Percentiles rank a stretch among this genome's conserved stretches.
phyloP scores from a whole-genome alignment of 164 flowering plant genomes.

The Piper betle region DNA sequence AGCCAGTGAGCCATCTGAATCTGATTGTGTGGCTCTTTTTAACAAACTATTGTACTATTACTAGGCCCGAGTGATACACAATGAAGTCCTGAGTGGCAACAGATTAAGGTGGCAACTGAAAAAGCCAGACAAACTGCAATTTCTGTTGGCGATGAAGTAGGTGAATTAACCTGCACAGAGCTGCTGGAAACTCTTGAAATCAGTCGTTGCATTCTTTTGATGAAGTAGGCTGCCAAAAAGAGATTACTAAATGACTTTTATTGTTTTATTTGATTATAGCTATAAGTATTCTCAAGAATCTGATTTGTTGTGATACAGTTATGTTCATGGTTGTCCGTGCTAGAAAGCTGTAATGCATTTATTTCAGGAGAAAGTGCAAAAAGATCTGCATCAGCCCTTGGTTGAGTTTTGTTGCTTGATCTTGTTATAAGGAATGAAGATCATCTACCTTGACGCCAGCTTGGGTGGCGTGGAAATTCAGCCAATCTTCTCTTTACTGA shows the following conservation, averaged over 20 bases:
- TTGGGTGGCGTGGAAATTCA: constrained; percentile 92
- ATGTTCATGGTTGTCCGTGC: constrained; percentile 87
- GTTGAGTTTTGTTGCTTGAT: constrained; percentile 86
- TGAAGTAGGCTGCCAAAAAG: constrained; percentile 46
- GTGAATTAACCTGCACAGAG: constrained; percentile 91
- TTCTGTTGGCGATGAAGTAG: constrained; percentile 72
- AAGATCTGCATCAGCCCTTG: constrained; percentile 74
- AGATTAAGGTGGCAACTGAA: constrained; percentile 81
- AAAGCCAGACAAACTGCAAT: constrained; percentile 62
- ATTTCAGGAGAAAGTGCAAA: constrained; percentile 53
- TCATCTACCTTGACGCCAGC: constrained; percentile 85
- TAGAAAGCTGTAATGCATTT: constrained; percentile 70
- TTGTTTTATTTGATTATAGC: not conserved
- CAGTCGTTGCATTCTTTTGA: constrained; percentile 80
- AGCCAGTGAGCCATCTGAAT: no score
- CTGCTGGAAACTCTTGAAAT: constrained; percentile 96
- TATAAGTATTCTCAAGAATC: not conserved
- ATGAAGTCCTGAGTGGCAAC: constrained; percentile 76
- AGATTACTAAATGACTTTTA: constrained; percentile 4
- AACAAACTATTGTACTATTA: no score
- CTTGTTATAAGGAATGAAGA: constrained; percentile 98
- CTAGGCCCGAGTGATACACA: constrained; percentile 91
- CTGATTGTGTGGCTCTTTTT: no score
- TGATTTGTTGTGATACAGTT: constrained; percentile 38
- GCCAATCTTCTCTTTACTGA: constrained; percentile 75